Evolutionary conservation across 1,139 yeast species (phyloP).

Genomic region (Pichia sp.): DNA sequence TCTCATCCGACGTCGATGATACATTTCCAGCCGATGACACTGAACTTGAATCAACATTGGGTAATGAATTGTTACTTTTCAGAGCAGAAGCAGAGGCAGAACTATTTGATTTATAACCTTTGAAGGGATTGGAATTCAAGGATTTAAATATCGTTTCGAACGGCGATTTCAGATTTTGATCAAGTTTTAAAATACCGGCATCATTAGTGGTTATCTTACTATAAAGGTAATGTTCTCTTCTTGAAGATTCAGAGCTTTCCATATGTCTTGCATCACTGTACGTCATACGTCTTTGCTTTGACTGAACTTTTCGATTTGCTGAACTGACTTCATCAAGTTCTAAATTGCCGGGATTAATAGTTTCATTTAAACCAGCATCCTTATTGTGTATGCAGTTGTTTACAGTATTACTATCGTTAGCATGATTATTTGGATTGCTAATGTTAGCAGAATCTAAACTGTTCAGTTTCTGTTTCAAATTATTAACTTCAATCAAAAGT

Average conservation of each 20-base stretch:
- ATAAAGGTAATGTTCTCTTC: background rate
- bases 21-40: background rate
- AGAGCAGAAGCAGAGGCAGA: background rate
- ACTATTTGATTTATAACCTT: constrained; percentile 19
- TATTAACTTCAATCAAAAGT: constrained; percentile 26
- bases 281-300: background rate
- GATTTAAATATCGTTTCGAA: constrained; percentile 17
- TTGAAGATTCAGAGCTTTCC: background rate
- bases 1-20: background rate
- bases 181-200: constrained; percentile 16
- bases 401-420: background rate
- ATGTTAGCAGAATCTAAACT: background rate
- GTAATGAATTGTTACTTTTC: background rate
- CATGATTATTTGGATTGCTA: background rate
- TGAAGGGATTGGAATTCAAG: constrained; percentile 19
- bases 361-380: too few species aligned
- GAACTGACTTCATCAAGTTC: background rate
- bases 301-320: background rate
- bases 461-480: constrained; percentile 12
- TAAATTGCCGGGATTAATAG: too few species aligned
- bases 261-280: background rate
- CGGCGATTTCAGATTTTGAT: constrained; percentile 21
- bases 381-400: too few species aligned
- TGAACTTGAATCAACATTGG: background rate
- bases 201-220: too few species aligned